phyloP scores from a whole-genome alignment of 1,284 basidiomycete genomes.

The Singerocomus inundabilis region DNA sequence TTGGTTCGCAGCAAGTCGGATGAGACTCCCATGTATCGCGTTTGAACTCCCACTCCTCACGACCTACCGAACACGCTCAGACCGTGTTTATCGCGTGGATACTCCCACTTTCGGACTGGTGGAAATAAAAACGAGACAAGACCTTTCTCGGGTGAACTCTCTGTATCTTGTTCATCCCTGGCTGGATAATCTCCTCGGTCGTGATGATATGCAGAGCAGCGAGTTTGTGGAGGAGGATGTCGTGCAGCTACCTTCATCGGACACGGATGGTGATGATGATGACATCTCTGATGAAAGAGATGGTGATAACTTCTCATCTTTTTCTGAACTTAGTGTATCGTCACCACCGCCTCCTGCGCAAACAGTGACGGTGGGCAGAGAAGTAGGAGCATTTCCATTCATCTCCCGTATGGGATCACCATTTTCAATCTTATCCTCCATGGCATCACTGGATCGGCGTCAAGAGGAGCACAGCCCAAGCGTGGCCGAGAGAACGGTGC shows the following conservation, averaged over 20 bases:
- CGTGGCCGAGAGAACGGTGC: background rate
- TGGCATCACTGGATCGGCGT: too few relatives aligned
- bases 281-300: background rate
- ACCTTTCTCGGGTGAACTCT: background rate
- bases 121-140: background rate
- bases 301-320: background rate
- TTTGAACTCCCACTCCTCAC: background rate
- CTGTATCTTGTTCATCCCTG: slow-evolving; percentile 3
- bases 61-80: background rate
- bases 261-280: background rate
- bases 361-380: too few relatives aligned
- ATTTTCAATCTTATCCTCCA: too few relatives aligned
- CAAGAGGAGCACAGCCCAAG: too few relatives aligned
- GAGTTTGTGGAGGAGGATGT: background rate
- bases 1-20: background rate
- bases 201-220: background rate
- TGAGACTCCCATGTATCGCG: background rate
- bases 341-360: too few relatives aligned
- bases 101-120: background rate
- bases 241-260: background rate
- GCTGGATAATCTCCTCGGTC: background rate
- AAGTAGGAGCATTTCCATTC: background rate
- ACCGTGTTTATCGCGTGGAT: background rate
- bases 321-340: too few relatives aligned
- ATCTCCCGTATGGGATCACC: too few relatives aligned